A percentile compares a stretch with the other conserved stretches of the same genome.
These are phyloP conservation scores for Colletotrichum tabaci DNA, from an alignment of 2,329 filamentous ascomycete species.

Conservation along the genomic window DNA sequence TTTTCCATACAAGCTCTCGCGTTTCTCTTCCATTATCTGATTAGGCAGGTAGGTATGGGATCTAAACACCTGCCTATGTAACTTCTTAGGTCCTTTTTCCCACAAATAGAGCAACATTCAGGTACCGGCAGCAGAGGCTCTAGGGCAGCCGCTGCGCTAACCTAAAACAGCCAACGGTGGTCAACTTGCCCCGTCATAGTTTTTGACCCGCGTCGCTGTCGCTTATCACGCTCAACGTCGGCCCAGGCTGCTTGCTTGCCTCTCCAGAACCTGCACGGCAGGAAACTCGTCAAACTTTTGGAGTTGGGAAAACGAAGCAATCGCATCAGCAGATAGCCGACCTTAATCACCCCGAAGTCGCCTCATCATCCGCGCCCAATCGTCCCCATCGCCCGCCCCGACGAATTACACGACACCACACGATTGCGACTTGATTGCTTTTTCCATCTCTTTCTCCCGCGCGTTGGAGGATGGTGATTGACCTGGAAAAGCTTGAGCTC, in stretches of 20 bases:
- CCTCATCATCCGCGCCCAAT: slow-evolving; percentile 14
- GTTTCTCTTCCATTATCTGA: not conserved
- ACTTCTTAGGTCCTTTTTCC: not conserved
- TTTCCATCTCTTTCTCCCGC: not conserved
- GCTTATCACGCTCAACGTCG: slow-evolving; percentile 40
- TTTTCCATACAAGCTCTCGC: not conserved
- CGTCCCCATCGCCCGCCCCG: not conserved
- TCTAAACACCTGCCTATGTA: too few species aligned
- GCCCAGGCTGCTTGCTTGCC: slow-evolving; percentile 18
- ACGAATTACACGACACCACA: slow-evolving; percentile 1
- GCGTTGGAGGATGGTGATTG: slow-evolving; percentile 41
- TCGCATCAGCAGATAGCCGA: slow-evolving; percentile 21
- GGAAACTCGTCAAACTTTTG: slow-evolving; percentile 23
- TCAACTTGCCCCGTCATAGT: slow-evolving; percentile 40
- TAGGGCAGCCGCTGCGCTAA: slow-evolving; percentile 28
- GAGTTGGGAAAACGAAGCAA: slow-evolving; percentile 26
- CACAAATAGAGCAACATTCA: not conserved
- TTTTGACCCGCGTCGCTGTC: slow-evolving; percentile 37
- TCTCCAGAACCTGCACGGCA: slow-evolving; percentile 11
- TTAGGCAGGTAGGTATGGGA: too few species aligned
- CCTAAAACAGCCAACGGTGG: slow-evolving; percentile 21
- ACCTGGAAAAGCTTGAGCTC: slow-evolving; percentile 40
- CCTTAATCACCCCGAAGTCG: slow-evolving; percentile 7
- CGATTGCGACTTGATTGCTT: slow-evolving; percentile 18
- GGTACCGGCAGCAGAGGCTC: slow-evolving; percentile 5